Conservation (phyloP, 2,329 filamentous ascomycete genomes). For the Colletotrichum chrysophilum region DNA sequence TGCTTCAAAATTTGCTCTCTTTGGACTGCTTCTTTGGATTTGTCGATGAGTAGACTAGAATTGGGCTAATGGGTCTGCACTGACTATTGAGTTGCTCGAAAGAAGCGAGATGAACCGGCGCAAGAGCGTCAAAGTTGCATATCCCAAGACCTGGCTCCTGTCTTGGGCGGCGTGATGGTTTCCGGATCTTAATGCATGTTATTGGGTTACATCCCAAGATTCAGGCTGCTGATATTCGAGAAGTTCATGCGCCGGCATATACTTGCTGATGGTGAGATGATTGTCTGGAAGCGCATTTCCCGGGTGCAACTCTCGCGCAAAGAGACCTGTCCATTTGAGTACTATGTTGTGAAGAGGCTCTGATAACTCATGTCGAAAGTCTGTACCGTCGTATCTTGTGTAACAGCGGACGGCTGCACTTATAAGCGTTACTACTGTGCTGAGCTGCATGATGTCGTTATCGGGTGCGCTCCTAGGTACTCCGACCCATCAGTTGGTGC, state of each 20-base stretch:
- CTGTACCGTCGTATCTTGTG: background rate
- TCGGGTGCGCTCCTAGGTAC: background rate
- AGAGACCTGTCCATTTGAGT: background rate
- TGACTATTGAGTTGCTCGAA: background rate
- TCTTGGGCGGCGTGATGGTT: background rate
- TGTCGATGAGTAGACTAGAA: fast-evolving
- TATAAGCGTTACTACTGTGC: background rate
- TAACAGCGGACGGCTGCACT: background rate
- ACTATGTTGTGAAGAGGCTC: background rate
- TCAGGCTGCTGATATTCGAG: fast-evolving
- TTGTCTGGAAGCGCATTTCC: background rate
- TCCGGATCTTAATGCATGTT: fast-evolving
- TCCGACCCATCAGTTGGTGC: background rate
- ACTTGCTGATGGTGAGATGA: background rate
- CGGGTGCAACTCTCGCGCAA: background rate
- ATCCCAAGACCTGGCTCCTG: background rate
- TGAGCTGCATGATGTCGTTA: background rate
- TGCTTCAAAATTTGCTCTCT: background rate
- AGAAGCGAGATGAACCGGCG: background rate
- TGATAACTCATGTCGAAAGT: background rate
- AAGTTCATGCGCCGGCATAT: background rate
- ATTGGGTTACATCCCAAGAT: fast-evolving
- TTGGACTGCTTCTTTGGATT: background rate
- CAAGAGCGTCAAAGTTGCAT: background rate
- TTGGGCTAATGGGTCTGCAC: fast-evolving